A percentile compares a stretch with the other conserved stretches of the same genome.
phyloP scores from a whole-genome alignment of 139 green algal genomes.

The Coccomyxa sp. region DNA sequence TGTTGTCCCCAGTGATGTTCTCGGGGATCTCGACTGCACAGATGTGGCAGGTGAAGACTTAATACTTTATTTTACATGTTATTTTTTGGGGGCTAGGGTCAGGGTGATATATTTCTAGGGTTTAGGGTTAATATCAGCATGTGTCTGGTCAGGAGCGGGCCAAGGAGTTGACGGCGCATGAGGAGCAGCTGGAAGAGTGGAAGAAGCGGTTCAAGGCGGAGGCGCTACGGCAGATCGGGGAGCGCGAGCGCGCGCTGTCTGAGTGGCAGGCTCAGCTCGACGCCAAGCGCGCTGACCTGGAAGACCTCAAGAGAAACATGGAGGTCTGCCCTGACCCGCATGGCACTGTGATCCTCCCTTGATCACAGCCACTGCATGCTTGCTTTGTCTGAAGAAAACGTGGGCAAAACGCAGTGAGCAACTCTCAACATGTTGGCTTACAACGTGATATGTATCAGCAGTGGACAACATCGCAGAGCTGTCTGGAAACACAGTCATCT shows the following conservation, averaged over 20 bases:
- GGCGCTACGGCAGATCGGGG: constrained; percentile 35
- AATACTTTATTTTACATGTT: too few species aligned
- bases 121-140: neutral
- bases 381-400: neutral
- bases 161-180: constrained; percentile 31
- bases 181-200: constrained; percentile 42
- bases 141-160: constrained; percentile 16
- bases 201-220: constrained; percentile 42
- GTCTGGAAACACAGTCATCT: too few species aligned
- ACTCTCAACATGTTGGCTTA: too few species aligned
- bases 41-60: too few species aligned
- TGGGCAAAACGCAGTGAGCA: too few species aligned
- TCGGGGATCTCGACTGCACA: too few species aligned
- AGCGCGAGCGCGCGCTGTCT: constrained; percentile 30
- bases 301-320: constrained; percentile 22
- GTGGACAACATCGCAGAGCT: too few species aligned
- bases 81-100: too few species aligned
- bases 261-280: constrained; percentile 40
- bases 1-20: too few species aligned
- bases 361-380: neutral
- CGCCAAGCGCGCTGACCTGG: constrained; percentile 18
- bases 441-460: too few species aligned
- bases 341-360: too few species aligned
- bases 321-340: constrained; percentile 5
- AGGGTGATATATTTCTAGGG: too few species aligned